Evolutionary conservation across 192 early-diverging fungal genomes (phyloP).

Genomic region (Kappamyces sp.): DNA sequence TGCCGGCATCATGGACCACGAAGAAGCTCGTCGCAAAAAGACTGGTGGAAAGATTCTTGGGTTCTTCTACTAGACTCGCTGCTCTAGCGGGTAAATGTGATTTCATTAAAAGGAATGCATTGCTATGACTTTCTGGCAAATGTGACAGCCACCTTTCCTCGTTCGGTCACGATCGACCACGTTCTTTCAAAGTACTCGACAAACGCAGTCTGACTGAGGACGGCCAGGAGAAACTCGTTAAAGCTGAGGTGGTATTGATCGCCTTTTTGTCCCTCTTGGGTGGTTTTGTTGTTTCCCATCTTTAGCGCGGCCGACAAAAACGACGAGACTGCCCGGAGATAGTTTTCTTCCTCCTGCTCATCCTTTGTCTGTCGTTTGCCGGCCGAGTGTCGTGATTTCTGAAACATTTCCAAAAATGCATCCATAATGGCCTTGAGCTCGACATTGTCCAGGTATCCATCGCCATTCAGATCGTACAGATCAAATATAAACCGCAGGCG

Average conservation of each 20-base stretch:
- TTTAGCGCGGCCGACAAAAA: slow-evolving; percentile 53
- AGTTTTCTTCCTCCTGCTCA: slow-evolving; percentile 42
- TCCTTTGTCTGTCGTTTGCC: slow-evolving; percentile 10
- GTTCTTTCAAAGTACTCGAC: slow-evolving; percentile 54
- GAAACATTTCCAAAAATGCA: slow-evolving; percentile 53
- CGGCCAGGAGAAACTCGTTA: slow-evolving; percentile 56
- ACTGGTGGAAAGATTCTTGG: slow-evolving; percentile 97
- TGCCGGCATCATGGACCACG: slow-evolving; percentile 99
- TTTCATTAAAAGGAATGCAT: not conserved
- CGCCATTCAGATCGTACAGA: slow-evolving; percentile 52
- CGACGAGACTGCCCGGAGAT: slow-evolving; percentile 48
- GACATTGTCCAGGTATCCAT: slow-evolving; percentile 43
- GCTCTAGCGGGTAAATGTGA: no score
- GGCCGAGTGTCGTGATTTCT: slow-evolving; percentile 18
- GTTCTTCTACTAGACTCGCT: slow-evolving; percentile 71
- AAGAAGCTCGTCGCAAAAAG: slow-evolving; percentile 95
- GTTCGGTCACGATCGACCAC: slow-evolving; percentile 24
- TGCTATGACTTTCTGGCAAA: slow-evolving; percentile 2
- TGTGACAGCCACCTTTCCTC: not conserved
- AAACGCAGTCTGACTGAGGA: slow-evolving; percentile 49
- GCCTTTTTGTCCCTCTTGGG: slow-evolving; percentile 14
- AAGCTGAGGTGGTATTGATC: slow-evolving; percentile 40
- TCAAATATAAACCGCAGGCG: slow-evolving; percentile 53
- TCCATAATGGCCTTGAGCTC: slow-evolving; percentile 57
- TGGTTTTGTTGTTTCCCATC: slow-evolving; percentile 39